Conservation (phyloP, 73 alveolate genomes). For the Blepharisma japonicum region DNA sequence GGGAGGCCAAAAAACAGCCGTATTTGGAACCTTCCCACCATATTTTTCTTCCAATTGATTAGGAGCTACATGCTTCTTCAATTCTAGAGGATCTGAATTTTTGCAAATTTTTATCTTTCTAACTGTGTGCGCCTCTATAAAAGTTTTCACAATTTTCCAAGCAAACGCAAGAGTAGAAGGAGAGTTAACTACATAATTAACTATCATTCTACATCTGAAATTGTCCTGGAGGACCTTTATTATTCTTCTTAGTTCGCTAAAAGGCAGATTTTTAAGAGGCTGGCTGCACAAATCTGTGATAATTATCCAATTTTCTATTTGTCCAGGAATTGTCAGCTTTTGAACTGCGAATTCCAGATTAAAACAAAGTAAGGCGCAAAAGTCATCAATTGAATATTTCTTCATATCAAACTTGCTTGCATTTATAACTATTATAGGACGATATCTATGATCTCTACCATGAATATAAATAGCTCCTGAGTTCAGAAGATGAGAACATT, state of each 20-base stretch:
- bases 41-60: slow-evolving; percentile 34
- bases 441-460: slow-evolving; percentile 56
- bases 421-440: slow-evolving; percentile 52
- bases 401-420: slow-evolving; percentile 38
- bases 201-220: slow-evolving; percentile 55
- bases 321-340: slow-evolving; percentile 29
- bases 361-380: slow-evolving; percentile 31
- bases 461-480: slow-evolving; percentile 53
- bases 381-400: slow-evolving; percentile 27
- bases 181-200: slow-evolving; percentile 47
- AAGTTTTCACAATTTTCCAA: slow-evolving; percentile 46
- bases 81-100: slow-evolving; percentile 25
- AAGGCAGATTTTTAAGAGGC: slow-evolving; percentile 46
- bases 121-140: slow-evolving; percentile 49
- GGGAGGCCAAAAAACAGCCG: slow-evolving; percentile 25
- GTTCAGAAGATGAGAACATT: neutral
- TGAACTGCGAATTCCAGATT: neutral
- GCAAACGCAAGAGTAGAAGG: slow-evolving; percentile 41
- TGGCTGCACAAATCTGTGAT: slow-evolving; percentile 45
- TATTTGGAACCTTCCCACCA: slow-evolving; percentile 35
- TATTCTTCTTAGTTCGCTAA: slow-evolving; percentile 36
- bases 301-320: slow-evolving; percentile 47
- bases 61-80: slow-evolving; percentile 29
- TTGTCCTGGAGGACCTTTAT: slow-evolving; percentile 39
- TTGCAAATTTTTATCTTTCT: slow-evolving; percentile 32